phyloP scores from a whole-genome alignment of 352 stramenopile species.

The Phytophthora colocasiae region DNA sequence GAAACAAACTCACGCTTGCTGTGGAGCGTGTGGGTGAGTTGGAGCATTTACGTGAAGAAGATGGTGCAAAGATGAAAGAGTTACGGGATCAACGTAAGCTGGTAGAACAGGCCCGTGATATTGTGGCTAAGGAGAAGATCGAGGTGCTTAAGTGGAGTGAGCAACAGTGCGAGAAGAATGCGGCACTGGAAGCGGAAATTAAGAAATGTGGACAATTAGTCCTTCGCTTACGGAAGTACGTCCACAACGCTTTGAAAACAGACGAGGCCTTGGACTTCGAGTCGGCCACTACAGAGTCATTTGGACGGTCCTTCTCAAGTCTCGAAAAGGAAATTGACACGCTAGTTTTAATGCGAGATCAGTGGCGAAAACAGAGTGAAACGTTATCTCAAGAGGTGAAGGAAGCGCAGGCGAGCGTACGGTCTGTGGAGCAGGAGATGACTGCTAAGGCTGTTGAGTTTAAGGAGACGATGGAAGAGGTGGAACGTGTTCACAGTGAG shows the following conservation, averaged over 20 bases:
- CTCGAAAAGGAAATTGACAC: slow-evolving; percentile 34
- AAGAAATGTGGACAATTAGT: slow-evolving; percentile 34
- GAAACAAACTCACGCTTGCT: slow-evolving; percentile 39
- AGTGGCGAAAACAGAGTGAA: slow-evolving; percentile 29
- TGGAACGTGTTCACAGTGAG: slow-evolving; percentile 51
- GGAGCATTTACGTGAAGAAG: slow-evolving; percentile 49
- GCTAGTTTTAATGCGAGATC: slow-evolving; percentile 29
- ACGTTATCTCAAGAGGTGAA: slow-evolving; percentile 23
- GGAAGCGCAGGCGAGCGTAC: slow-evolving; percentile 31
- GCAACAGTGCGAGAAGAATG: slow-evolving; percentile 59
- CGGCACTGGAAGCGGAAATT: slow-evolving; percentile 49
- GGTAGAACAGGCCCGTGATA: slow-evolving; percentile 68
- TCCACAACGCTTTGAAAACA: slow-evolving; percentile 26
- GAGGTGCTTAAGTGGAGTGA: slow-evolving; percentile 74
- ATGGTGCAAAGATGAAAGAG: slow-evolving; percentile 46
- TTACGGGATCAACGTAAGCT: slow-evolving; percentile 51
- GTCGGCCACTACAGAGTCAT: slow-evolving; percentile 5
- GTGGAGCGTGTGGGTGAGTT: slow-evolving; percentile 44
- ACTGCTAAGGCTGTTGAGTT: slow-evolving; percentile 45
- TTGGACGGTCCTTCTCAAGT: slow-evolving; percentile 16
- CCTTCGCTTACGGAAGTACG: slow-evolving; percentile 30
- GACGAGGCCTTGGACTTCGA: slow-evolving; percentile 9
- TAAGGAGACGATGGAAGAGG: slow-evolving; percentile 42
- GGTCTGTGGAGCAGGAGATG: slow-evolving; percentile 41
- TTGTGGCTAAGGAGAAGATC: slow-evolving; percentile 62